A percentile compares a stretch with the other conserved stretches of the same genome.
Evolutionary conservation across 2,329 filamentous ascomycete genomes (phyloP).

Genomic region (Colletotrichum echinochloae): DNA sequence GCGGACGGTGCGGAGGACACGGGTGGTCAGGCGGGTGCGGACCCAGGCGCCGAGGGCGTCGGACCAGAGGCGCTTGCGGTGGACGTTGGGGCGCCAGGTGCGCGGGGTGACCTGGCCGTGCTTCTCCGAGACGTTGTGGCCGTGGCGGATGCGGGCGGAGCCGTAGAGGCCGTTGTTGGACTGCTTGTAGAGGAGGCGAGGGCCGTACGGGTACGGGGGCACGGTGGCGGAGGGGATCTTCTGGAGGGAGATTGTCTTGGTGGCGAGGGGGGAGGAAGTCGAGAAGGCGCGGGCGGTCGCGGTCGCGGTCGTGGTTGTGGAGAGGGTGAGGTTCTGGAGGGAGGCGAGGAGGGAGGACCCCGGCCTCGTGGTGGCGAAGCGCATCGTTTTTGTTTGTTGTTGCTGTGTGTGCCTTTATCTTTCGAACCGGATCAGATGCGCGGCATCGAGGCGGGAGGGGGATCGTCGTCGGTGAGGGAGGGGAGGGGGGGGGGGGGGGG

Average conservation of each 20-base stretch:
- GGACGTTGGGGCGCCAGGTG: slow-evolving; percentile 81
- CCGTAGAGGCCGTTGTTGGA: slow-evolving; percentile 82
- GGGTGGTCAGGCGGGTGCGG: slow-evolving; percentile 75
- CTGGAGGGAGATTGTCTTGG: slow-evolving; percentile 57
- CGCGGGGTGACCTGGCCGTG: slow-evolving; percentile 78
- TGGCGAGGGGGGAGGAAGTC: slow-evolving; percentile 50
- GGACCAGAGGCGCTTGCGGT: slow-evolving; percentile 75
- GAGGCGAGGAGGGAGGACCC: slow-evolving; percentile 26
- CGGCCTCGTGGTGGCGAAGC: slow-evolving; percentile 18
- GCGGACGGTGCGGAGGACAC: slow-evolving; percentile 79
- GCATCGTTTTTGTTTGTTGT: not conserved
- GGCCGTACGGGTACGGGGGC: slow-evolving; percentile 79
- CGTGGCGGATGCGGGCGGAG: slow-evolving; percentile 77
- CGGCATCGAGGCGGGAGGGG: not conserved
- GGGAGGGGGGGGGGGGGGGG: not conserved
- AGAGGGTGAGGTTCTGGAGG: slow-evolving; percentile 22
- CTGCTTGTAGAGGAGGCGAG: slow-evolving; percentile 80
- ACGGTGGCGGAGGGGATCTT: slow-evolving; percentile 63
- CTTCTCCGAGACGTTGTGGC: slow-evolving; percentile 79
- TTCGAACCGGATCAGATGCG: slow-evolving; percentile 22
- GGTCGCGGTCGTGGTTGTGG: not conserved
- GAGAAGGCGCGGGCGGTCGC: slow-evolving; percentile 48
- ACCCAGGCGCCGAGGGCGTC: slow-evolving; percentile 71
- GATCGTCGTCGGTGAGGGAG: not conserved
- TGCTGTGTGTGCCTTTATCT: not conserved